Base-by-base conservation (phyloP, 805 yeast genomes). In the Spathaspora hagerdaliae region DNA sequence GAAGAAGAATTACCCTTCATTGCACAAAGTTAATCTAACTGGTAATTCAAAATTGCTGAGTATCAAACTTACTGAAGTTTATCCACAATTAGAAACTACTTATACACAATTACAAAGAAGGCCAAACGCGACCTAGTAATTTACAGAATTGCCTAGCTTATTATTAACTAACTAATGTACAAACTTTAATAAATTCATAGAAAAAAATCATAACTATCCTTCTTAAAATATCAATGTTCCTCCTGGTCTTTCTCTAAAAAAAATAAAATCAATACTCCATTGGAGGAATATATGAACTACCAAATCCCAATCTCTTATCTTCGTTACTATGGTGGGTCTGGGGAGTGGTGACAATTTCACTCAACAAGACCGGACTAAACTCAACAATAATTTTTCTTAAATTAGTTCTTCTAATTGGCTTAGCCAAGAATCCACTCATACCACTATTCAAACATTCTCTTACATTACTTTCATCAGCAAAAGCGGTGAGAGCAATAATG, bases 401-500 rank as follows among this genome's bases (percentile, higher is more conserved):
- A 49, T 85, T 79, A 10, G 79, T 72, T 59, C 96, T 75, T 61
- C 87, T 76, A 19, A 90, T 81, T 0, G 99, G 99, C 56, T 92
- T 92, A 1, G 96, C 78, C 51, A 92, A 72, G 63, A 92, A 92
- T 12, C 94, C 96, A 51, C 83, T 74, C 98, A 92, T 94, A 3
- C 98, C 98, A n/a, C 85, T 83, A 14, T 81, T 84, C 46, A 87
- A 61, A 63, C 98, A 91, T 49, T 82, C 96, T 53, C 82, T 83
- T 35, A 86, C 90, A 57, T 91, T 92, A 39, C 91, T 83, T 51
- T 87, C 89, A 63, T 92, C 97, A 0, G 97, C 97, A 71, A 86
- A 92, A 1, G 97, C 98, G 0, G 98, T 91, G 44, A 92, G 75
- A 0, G 97, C 98, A 34, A 92, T 94, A 47, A 94, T 90, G 0